Evolutionary conservation across 1,284 basidiomycete species (phyloP), one percentile per base, ranked within the genome.

Genomic region (Cronartium quercuum): DNA sequence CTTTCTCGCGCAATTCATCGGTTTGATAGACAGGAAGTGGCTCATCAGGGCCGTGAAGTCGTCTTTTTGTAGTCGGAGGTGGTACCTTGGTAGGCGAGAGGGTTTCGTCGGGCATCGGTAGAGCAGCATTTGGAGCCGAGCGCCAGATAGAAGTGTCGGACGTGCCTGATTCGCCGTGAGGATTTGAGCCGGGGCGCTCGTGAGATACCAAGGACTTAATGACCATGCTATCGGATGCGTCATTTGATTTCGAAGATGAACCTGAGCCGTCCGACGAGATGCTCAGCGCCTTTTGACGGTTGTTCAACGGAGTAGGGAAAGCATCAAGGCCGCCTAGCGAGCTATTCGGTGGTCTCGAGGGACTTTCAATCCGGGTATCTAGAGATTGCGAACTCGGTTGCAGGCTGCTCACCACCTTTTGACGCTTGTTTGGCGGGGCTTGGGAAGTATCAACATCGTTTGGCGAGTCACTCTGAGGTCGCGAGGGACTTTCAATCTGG

Each of bases 41-140:
- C 41, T 73, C 70, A 60, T 73, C 44, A 4, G 62, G 62, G 60
- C 66, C 41, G 44, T 73, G 70, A n/a, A 73, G 47, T 37, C 70
- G 63, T 57, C 70, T 44, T 60, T 42, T n/a, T 2, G 41, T 55
- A 7, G 35, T 60, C 9, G 70, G 63, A 15, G 70, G 47, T 41
- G 62, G 47, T n/a, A 21, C 62, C 47, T 58, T 55, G 18, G 61
- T 73, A 24, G 62, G 70, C 21, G 70, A 73, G 10, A 73, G 10
- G 2, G 62, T 60, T 21, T 35, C 47, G 29, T 73, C 70, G 21
- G 70, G 63, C 24, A 18, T 12, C 7, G 70, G 70, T 18, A 66
- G 18, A 3, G 51, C 70, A 29, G 63, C 70, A 41, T 66, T 73
- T 3, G 70, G 15, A 55, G 63, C n/a, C 3, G 55, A 51, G 12